These are phyloP conservation scores for Leccinellum luteum DNA, from an alignment of 768 basidiomycete species.

Conservation along the genomic window DNA sequence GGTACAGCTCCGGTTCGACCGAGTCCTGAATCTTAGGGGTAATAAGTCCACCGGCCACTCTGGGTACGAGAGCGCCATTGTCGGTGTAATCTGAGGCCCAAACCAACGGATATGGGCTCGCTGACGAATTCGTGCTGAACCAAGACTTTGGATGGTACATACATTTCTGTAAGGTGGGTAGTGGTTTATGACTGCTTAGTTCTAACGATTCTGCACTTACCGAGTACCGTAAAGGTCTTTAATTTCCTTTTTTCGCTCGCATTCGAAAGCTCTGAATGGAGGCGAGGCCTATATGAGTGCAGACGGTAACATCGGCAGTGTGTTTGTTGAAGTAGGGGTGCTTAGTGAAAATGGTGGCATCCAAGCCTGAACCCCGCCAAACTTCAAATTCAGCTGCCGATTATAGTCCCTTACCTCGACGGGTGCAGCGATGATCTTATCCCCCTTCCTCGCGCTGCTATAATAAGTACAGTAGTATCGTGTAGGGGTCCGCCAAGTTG, in stretches of 20 bases:
- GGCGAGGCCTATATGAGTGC: too few species aligned
- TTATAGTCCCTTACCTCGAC: too few species aligned
- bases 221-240: too few species aligned
- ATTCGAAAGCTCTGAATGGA: neutral
- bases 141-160: neutral
- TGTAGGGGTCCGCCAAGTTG: neutral
- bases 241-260: too few species aligned
- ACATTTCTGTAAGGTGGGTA: too few species aligned
- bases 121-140: neutral
- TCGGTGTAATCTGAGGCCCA: constrained; percentile 68
- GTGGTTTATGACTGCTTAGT: too few species aligned
- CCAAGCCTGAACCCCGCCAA: neutral
- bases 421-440: too few species aligned
- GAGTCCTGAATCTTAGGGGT: constrained; percentile 23
- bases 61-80: constrained; percentile 51
- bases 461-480: neutral
- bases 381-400: too few species aligned
- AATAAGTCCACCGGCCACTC: constrained; percentile 58
- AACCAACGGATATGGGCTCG: constrained; percentile 35
- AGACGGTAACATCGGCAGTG: too few species aligned
- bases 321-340: too few species aligned
- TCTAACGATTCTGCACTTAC: too few species aligned
- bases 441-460: neutral
- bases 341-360: neutral
- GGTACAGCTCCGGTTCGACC: constrained; percentile 43